These are phyloP conservation scores for Nakazawaea wyomingensis DNA, from an alignment of 805 yeast species.

Conservation along the genomic window DNA sequence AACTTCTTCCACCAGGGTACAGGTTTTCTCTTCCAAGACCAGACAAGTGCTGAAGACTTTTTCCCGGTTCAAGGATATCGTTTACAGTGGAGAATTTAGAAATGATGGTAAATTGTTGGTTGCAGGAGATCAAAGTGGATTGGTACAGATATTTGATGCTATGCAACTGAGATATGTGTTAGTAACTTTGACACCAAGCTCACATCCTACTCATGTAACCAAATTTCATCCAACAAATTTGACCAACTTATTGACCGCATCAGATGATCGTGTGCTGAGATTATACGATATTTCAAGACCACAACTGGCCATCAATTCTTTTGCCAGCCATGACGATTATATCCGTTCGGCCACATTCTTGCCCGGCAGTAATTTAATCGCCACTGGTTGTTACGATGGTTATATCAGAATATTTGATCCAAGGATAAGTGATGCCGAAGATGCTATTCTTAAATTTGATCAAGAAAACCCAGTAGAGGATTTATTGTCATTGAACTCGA, in stretches of 20 bases:
- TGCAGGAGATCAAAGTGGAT: constrained; percentile 94
- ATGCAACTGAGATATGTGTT: constrained; percentile 71
- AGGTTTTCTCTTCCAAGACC: constrained; percentile 89
- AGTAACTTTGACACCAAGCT: constrained; percentile 75
- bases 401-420: constrained; percentile 78
- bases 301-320: constrained; percentile 63
- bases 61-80: constrained; percentile 84
- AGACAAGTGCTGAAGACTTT: constrained; percentile 86
- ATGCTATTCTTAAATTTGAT: constrained; percentile 58
- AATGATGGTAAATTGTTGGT: constrained; percentile 86
- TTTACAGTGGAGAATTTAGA: constrained; percentile 86
- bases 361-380: constrained; percentile 70
- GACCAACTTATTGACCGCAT: constrained; percentile 76
- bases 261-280: constrained; percentile 85
- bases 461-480: constrained; percentile 85
- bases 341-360: constrained; percentile 77
- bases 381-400: constrained; percentile 95
- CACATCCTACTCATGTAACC: constrained; percentile 89
- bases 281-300: constrained; percentile 83
- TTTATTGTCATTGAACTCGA: constrained; percentile 65
- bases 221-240: constrained; percentile 78
- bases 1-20: constrained; percentile 86
- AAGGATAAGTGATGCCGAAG: constrained; percentile 38
- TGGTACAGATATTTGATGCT: constrained; percentile 87
- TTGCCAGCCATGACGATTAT: constrained; percentile 80